Evolutionary conservation across 163 green algal genomes (phyloP), one percentile per base, ranked within the genome.

Genomic region (Volvox carteri): DNA sequence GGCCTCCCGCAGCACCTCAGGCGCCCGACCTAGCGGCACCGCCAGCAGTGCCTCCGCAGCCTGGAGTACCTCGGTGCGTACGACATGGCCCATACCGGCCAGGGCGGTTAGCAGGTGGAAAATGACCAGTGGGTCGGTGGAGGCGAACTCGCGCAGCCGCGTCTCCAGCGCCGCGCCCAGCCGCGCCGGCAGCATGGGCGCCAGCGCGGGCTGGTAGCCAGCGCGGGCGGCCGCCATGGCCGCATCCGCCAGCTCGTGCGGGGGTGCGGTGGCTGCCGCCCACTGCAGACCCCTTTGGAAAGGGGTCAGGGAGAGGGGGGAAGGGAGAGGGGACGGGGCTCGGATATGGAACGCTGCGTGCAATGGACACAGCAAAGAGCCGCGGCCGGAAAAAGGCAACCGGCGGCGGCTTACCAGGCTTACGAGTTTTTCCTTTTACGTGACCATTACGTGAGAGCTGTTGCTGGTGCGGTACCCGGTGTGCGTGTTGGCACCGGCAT

Each of bases 21-120:
- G 35, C 41, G 54, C 39, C 9, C 3, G 2, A 6, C 25, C 58
- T 58, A 77, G 37, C 58, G 39, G 19, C 41, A 6, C 4, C 41
- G 37, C 56, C 78, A 75, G 0, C 21, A 35, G 30, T 37, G 28
- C 78, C 54, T 58, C 54, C 42, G 14, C 78, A 2, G 46, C 67
- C 81, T 87, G 65, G 44, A 87, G 67, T 46, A 87, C 81, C 46
- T 79, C 65, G 2, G 81, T 87, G 18, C 81, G 81, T 33, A 87
- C 62, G 39, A 16, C 8, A 46, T 87, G 81, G 21, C 81, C 81
- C 81, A 87, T 87, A 11, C 3, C 33, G 1, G 46, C 67, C 23
- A 87, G 14, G 5, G 65, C 81, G 11, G 2, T 3, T 44, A 87
- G 62, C 80, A 87, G 60, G 30, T 28, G 33, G 60, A 68, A 30